Conservation (phyloP, 371 early-diverging fungal species). For the Syncephalis plumigaleata region DNA sequence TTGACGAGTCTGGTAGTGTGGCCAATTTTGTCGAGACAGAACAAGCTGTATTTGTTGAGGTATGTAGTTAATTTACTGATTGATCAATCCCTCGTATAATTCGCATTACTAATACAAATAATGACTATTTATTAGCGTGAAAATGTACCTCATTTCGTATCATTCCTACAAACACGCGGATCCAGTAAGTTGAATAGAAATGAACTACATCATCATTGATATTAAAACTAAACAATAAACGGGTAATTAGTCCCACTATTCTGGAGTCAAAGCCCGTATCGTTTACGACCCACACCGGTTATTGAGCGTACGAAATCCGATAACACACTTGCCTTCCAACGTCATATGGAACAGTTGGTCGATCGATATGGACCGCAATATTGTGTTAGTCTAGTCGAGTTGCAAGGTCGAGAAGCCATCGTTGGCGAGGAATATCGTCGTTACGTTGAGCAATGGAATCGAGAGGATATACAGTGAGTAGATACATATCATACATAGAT, state of each 20-base stretch:
- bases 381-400: conserved; percentile 80
- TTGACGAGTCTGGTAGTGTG: conserved; percentile 85
- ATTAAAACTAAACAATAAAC: too few relatives aligned
- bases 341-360: conserved; percentile 56
- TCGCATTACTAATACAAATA: too few relatives aligned
- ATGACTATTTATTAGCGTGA: too few relatives aligned
- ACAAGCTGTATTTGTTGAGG: conserved; percentile 40
- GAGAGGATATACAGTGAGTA: conserved; percentile 6
- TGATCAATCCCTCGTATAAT: too few relatives aligned
- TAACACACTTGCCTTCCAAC: conserved; percentile 24
- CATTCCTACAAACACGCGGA: conserved; percentile 92
- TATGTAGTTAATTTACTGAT: neutral
- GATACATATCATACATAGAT: conserved; percentile 24
- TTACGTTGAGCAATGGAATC: conserved; percentile 31
- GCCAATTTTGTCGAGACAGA: conserved; percentile 98
- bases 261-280: conserved; percentile 88
- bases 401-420: conserved; percentile 67
- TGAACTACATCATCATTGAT: too few relatives aligned
- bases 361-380: conserved; percentile 53
- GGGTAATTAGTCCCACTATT: conserved; percentile 54
- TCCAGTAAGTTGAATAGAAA: conserved; percentile 37
- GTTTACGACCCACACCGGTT: conserved; percentile 43
- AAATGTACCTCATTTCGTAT: conserved; percentile 18
- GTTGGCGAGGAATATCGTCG: conserved; percentile 66
- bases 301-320: conserved; percentile 16